Base-by-base conservation (phyloP, 257 asterid species). In the Solanum clarkiae region DNA sequence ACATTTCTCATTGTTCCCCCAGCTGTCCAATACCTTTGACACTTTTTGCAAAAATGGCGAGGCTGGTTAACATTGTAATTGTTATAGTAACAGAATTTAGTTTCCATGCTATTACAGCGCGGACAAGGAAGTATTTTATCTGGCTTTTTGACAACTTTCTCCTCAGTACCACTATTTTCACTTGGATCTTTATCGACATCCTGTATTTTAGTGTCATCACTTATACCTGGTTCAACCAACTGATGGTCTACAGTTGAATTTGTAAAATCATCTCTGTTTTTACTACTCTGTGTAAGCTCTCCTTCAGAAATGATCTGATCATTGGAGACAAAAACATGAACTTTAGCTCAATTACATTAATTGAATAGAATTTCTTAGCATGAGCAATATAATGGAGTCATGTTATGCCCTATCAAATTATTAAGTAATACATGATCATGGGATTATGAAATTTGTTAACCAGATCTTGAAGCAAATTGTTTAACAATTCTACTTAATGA, bases 301-400 rank as follows among this genome's bases (percentile, higher is more conserved):
- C 63, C 91, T 82, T 77, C 89, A 47, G 93, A 91, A 16, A 79
- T 84, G 13, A 87, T 91, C 97, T 92, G 87, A 84, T 36, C 80
- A 42, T 74, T 71, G 29, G 63, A 82, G 32, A 66, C 80, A 42
- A 45, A 77, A 77, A n/a, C 13, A 22, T 22, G 6, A 77, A 77
- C 18, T 29, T 65, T 55, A 49, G 62, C 14, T 72, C 36, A 18
- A 22, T 44, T 44, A 13, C 16, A 44, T 17, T 17, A 44, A 71
- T 65, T 65, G 20, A 65, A 65, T 26, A 26, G 9, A 15, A 65
- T 22, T 22, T 11, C 24, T 60, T 60, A 60, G 68, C 68, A 60
- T 65, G 29, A 17, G 20, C 44, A 65, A 65, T 53, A 53, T 53
- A 53, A 14, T 26, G 15, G 17, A 10, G 17, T 12, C 26, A 63